These are phyloP conservation scores for Trifolium subterraneum DNA, from an alignment of 306 rosid genomes.

Conservation along the genomic window DNA sequence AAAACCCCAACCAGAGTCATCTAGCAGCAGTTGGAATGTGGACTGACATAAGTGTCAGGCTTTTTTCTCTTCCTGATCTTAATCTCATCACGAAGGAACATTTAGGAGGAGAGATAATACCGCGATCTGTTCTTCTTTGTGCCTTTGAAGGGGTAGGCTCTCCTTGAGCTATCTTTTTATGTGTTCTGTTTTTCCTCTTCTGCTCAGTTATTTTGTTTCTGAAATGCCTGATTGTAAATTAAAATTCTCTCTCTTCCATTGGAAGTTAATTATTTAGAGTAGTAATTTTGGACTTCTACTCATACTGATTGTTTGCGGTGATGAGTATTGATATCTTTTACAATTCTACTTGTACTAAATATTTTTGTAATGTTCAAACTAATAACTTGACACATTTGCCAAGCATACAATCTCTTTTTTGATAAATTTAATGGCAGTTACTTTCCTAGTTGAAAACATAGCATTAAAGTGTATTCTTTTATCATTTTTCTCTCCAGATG, in stretches of 20 bases:
- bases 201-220: conserved; percentile 15
- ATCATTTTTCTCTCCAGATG: conserved; percentile 61
- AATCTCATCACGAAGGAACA: conserved; percentile 86
- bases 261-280: neutral
- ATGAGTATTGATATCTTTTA: conserved; percentile 17
- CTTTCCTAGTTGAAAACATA: neutral
- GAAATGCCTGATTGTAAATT: conserved; percentile 7
- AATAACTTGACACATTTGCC: conserved; percentile 2
- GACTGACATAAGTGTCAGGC: conserved; percentile 92
- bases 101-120: conserved; percentile 97
- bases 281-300: conserved; percentile 7
- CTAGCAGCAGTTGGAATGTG: conserved; percentile 99
- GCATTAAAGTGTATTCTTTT: neutral
- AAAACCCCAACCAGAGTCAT: conserved; percentile 72
- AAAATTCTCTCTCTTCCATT: neutral
- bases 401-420: conserved; percentile 9
- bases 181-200: neutral
- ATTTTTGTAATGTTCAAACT: conserved; percentile 12
- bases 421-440: conserved; percentile 7
- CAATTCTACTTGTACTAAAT: conserved; percentile 22
- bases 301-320: neutral
- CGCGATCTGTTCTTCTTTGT: conserved; percentile 99
- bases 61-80: conserved; percentile 91
- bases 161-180: conserved; percentile 36
- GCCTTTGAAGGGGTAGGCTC: conserved; percentile 93